Evolutionary conservation across 2,329 filamentous ascomycete species (phyloP).

Genomic region (Ophiostoma australiae): DNA sequence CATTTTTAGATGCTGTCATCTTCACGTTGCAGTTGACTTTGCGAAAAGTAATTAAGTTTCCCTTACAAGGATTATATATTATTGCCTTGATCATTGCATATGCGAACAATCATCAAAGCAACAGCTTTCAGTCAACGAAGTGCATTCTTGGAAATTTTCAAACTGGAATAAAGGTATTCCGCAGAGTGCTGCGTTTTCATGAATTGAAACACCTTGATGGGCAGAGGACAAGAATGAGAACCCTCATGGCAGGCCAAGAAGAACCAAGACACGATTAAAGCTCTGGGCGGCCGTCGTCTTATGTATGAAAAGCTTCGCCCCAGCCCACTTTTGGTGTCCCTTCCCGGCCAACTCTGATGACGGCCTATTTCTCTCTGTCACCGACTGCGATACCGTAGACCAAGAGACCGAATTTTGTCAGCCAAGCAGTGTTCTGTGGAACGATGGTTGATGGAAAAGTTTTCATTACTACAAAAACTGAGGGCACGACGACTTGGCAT

Average conservation of each 20-base stretch:
- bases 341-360: not conserved
- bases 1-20: too few species aligned
- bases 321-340: not conserved
- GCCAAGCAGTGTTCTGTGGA: not conserved
- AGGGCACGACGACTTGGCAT: not conserved
- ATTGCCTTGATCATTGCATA: too few species aligned
- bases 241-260: conserved; percentile 7
- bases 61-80: too few species aligned
- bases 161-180: too few species aligned
- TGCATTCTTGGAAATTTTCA: too few species aligned
- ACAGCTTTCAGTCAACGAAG: too few species aligned
- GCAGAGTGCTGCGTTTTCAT: not conserved
- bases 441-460: not conserved
- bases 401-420: not conserved
- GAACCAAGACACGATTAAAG: conserved; percentile 2
- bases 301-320: conserved; percentile 2
- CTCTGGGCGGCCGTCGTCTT: not conserved
- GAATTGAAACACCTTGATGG: not conserved
- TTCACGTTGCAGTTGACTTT: too few species aligned
- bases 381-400: not conserved
- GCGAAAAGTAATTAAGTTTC: too few species aligned
- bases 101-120: too few species aligned
- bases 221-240: not conserved
- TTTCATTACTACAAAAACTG: conserved; percentile 2
- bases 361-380: not conserved